Conservation (phyloP, 208 protist species). For the Sergeia podlipaevii region DNA sequence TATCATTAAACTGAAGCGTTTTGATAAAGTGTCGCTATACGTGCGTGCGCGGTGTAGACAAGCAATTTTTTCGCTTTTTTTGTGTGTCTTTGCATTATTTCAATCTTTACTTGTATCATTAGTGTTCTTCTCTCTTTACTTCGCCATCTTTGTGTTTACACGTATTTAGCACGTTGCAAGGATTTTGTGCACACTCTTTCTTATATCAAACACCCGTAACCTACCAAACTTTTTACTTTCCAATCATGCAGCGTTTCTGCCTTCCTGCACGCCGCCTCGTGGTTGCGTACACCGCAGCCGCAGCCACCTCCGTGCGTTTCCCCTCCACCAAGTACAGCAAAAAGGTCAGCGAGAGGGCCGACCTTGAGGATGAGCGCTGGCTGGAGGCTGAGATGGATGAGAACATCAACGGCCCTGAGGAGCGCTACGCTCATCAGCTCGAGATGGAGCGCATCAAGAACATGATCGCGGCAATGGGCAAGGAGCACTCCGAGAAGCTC, state of each 20-base stretch:
- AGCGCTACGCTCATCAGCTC: constrained; percentile 69
- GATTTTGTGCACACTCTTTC: constrained; percentile 11
- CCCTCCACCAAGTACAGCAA: constrained; percentile 20
- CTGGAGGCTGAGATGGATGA: constrained; percentile 86
- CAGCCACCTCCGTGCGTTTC: neutral
- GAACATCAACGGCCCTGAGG: constrained; percentile 75
- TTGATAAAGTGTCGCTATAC: too few relatives aligned
- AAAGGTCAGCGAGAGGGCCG: constrained; percentile 42
- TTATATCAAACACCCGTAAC: neutral
- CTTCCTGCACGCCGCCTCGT: neutral
- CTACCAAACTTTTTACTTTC: neutral
- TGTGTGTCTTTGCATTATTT: too few relatives aligned
- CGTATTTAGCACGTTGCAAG: neutral
- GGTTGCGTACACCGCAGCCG: neutral
- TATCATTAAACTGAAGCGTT: too few relatives aligned
- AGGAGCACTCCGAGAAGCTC: constrained; percentile 45
- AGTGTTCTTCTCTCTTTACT: constrained; percentile 2
- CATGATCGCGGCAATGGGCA: constrained; percentile 39
- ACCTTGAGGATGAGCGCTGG: constrained; percentile 68
- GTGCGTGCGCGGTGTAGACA: too few relatives aligned
- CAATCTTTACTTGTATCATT: too few relatives aligned
- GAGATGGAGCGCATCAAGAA: constrained; percentile 57
- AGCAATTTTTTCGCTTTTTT: too few relatives aligned
- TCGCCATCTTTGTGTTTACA: neutral
- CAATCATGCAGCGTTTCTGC: constrained; percentile 24